phyloP scores from a whole-genome alignment of 148 eudicot genomes.

The Camellia granthamiana region DNA sequence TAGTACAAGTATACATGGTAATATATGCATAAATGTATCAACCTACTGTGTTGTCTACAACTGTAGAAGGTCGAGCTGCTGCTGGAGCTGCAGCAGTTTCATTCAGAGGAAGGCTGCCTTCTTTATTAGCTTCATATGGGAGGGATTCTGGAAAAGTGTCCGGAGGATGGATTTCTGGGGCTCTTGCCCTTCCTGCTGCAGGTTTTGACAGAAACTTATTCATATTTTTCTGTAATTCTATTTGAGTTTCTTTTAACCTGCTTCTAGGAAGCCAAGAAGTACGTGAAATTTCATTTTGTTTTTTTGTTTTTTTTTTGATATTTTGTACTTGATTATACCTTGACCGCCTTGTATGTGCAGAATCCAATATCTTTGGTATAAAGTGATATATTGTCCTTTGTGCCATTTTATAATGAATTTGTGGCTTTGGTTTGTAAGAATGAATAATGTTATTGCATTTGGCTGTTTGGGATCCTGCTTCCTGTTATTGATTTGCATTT shows the following conservation, averaged over 20 bases:
- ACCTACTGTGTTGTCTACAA: background rate
- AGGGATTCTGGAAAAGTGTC: slow-evolving; percentile 48
- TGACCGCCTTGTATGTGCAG: background rate
- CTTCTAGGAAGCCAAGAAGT: background rate
- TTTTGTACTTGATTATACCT: slow-evolving; percentile 3
- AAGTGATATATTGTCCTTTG: background rate
- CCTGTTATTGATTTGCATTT: background rate
- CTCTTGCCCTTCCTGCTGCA: slow-evolving; percentile 87
- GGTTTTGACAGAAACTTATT: slow-evolving; percentile 33
- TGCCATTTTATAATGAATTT: background rate
- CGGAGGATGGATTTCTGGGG: slow-evolving; percentile 60
- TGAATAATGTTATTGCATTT: background rate
- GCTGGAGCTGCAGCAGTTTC: slow-evolving; percentile 69
- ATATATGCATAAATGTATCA: background rate
- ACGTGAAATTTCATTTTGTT: background rate
- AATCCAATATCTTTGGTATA: background rate
- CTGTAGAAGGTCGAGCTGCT: slow-evolving; percentile 60
- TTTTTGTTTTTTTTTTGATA: background rate
- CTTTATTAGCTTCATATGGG: slow-evolving; percentile 58
- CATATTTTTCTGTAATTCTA: background rate
- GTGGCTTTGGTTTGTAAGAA: background rate
- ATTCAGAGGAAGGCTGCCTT: slow-evolving; percentile 54
- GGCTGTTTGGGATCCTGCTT: background rate
- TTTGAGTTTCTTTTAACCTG: background rate
- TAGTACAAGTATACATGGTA: background rate